Conservation (phyloP, 2,329 filamentous ascomycete genomes). For the Triangularia setosa region DNA sequence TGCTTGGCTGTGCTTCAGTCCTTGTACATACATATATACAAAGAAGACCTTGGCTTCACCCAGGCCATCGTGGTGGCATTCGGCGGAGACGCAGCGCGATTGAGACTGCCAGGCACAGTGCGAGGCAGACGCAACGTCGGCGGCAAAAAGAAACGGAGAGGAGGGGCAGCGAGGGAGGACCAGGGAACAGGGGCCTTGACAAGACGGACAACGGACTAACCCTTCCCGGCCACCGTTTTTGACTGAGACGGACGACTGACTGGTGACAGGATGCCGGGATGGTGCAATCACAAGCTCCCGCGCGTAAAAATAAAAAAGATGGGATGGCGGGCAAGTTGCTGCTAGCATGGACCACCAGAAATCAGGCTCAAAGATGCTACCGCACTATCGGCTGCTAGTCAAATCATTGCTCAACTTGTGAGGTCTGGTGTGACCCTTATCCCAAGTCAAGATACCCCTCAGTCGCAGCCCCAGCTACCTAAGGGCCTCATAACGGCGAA, state of each 20-base stretch:
- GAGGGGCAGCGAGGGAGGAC: background rate
- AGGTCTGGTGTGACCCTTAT: background rate
- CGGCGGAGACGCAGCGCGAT: slow-evolving; percentile 2
- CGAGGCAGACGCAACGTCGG: background rate
- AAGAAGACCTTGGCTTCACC: slow-evolving; percentile 14
- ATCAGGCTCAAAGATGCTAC: background rate
- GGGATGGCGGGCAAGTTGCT: background rate
- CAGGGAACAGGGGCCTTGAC: background rate
- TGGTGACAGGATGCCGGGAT: background rate
- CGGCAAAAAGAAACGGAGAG: slow-evolving; percentile 6
- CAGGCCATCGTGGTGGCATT: slow-evolving; percentile 8
- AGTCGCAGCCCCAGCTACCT: background rate
- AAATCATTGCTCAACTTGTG: background rate
- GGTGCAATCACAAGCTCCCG: background rate
- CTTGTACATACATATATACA: background rate
- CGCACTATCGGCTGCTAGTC: slow-evolving; percentile 3
- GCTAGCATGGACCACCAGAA: background rate
- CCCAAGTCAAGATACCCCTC: background rate
- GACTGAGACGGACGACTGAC: background rate
- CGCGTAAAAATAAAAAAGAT: background rate
- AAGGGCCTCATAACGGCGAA: background rate
- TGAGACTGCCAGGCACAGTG: slow-evolving; percentile 17
- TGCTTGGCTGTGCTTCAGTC: slow-evolving; percentile 22
- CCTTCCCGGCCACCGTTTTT: slow-evolving; percentile 4
- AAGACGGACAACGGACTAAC: background rate